phyloP scores from a whole-genome alignment of 2,329 filamentous ascomycete genomes.

The Penicillium palitans region DNA sequence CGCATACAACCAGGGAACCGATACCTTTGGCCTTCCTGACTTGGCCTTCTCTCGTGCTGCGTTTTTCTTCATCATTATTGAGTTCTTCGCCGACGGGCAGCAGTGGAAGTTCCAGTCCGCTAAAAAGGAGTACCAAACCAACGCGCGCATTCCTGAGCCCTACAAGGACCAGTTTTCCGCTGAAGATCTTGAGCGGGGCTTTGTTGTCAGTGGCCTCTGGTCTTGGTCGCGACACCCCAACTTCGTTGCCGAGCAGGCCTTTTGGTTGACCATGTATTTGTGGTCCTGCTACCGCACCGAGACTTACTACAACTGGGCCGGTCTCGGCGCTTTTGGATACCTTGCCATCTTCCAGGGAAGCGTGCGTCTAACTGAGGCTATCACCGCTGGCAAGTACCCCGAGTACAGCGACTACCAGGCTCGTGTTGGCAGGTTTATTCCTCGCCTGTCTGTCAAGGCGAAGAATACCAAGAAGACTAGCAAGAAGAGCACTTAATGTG shows the following conservation, averaged over 20 bases:
- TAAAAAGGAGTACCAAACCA: slow-evolving; percentile 72
- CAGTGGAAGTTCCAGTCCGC: slow-evolving; percentile 88
- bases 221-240: slow-evolving; percentile 90
- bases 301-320: slow-evolving; percentile 75
- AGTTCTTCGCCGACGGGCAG: slow-evolving; percentile 85
- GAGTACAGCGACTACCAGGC: slow-evolving; percentile 85
- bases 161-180: slow-evolving; percentile 57
- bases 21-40: slow-evolving; percentile 61
- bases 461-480: slow-evolving; percentile 26
- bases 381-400: slow-evolving; percentile 79
- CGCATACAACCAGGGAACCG: slow-evolving; percentile 59
- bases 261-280: slow-evolving; percentile 86
- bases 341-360: slow-evolving; percentile 84
- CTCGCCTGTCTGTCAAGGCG: slow-evolving; percentile 47
- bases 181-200: slow-evolving; percentile 84
- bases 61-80: slow-evolving; percentile 60
- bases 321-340: slow-evolving; percentile 67
- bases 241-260: slow-evolving; percentile 84
- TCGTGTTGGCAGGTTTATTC: slow-evolving; percentile 80
- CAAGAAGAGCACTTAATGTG: slow-evolving; percentile 23
- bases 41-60: slow-evolving; percentile 57
- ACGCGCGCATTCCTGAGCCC: slow-evolving; percentile 65
- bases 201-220: slow-evolving; percentile 81
- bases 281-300: slow-evolving; percentile 79
- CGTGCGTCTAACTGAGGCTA: slow-evolving; percentile 80